Conservation (phyloP, 2,329 filamentous ascomycete species). For the Epicoccum nigrum region DNA sequence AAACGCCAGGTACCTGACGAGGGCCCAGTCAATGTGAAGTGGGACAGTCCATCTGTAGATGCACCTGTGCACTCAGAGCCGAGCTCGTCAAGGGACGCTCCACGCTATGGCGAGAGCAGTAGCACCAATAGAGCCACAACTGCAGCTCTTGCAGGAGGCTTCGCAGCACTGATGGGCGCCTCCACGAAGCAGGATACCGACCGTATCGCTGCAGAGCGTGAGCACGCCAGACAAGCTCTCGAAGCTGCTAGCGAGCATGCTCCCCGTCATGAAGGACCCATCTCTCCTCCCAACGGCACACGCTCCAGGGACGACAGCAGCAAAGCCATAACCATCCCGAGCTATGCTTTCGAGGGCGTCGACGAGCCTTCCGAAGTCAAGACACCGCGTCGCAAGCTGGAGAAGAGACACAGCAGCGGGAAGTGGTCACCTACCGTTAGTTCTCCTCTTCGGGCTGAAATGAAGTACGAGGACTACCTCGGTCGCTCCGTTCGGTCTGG, state of each 20-base stretch:
- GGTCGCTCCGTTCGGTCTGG: conserved; percentile 18
- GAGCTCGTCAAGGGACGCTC: conserved; percentile 12
- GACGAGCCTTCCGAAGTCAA: conserved; percentile 45
- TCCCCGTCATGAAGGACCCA: conserved; percentile 14
- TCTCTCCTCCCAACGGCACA: conserved; percentile 27
- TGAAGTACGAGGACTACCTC: conserved; percentile 53
- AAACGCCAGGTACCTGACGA: conserved; percentile 6
- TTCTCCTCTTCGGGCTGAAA: conserved; percentile 54
- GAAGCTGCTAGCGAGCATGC: conserved; percentile 29
- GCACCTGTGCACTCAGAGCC: neutral
- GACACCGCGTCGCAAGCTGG: conserved; percentile 54
- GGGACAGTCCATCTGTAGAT: conserved; percentile 1
- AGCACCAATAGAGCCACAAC: conserved; percentile 26
- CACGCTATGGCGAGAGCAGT: conserved; percentile 20
- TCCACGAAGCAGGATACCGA: conserved; percentile 44
- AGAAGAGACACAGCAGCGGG: conserved; percentile 53
- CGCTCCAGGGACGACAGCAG: conserved; percentile 23
- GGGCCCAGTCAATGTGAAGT: conserved; percentile 5
- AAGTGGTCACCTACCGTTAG: conserved; percentile 50
- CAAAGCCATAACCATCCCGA: conserved; percentile 34
- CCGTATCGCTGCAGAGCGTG: conserved; percentile 36
- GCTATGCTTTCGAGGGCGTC: conserved; percentile 42
- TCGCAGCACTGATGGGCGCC: conserved; percentile 41
- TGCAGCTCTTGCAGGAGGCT: conserved; percentile 40
- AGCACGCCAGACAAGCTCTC: conserved; percentile 35